phyloP scores from a whole-genome alignment of 257 asterid genomes.

The Scutellaria barbata region DNA sequence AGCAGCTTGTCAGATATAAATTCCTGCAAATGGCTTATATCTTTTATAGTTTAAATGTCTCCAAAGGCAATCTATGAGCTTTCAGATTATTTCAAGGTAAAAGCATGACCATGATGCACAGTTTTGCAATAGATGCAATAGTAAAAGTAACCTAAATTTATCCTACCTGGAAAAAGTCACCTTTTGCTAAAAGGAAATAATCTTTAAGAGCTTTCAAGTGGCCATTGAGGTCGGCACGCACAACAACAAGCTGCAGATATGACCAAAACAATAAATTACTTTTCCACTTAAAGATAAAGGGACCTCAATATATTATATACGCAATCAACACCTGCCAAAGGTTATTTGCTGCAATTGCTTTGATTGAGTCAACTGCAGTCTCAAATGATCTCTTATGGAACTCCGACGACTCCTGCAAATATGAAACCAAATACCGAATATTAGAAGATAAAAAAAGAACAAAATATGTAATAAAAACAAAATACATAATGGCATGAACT shows the following conservation, averaged over 20 bases:
- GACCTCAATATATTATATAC: slow-evolving; percentile 31
- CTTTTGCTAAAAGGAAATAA: slow-evolving; percentile 96
- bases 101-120: slow-evolving; percentile 20
- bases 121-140: slow-evolving; percentile 2
- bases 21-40: slow-evolving; percentile 12
- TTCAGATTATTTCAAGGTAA: slow-evolving; percentile 22
- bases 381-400: slow-evolving; percentile 95
- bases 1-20: slow-evolving; percentile 28
- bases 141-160: slow-evolving; percentile 11
- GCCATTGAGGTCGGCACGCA: slow-evolving; percentile 98
- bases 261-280: slow-evolving; percentile 34
- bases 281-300: slow-evolving; percentile 30
- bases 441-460: slow-evolving; percentile 19
- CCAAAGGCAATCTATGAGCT: slow-evolving; percentile 14
- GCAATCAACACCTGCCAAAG: slow-evolving; percentile 88
- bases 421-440: slow-evolving; percentile 35
- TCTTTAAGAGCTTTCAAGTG: slow-evolving; percentile 98
- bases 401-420: slow-evolving; percentile 84
- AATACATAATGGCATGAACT: slow-evolving; percentile 11
- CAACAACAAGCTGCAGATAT: slow-evolving; percentile 87
- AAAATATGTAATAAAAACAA: slow-evolving; percentile 10
- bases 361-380: slow-evolving; percentile 74
- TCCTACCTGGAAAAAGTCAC: slow-evolving; percentile 94
- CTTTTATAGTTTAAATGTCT: slow-evolving; percentile 8
- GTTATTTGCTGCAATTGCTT: slow-evolving; percentile 94